Percentiles rank a stretch among this genome's conserved stretches.
Conservation (phyloP, 768 basidiomycete species). For the Xerocomellus intermedius region DNA sequence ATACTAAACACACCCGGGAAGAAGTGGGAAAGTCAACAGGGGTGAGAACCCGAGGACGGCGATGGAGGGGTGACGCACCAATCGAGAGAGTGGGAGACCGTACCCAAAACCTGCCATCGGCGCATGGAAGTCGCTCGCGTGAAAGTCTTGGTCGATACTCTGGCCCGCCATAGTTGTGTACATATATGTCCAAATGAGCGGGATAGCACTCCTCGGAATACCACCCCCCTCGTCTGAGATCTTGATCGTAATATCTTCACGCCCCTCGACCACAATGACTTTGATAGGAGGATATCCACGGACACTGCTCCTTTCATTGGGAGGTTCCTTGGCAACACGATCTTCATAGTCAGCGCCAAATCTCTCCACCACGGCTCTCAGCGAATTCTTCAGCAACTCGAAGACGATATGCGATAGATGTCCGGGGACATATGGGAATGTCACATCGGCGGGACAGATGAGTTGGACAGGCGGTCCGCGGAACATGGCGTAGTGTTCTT, state of each 20-base stretch:
- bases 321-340: conserved; percentile 9
- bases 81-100: conserved; percentile 85
- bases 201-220: conserved; percentile 81
- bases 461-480: conserved; percentile 95
- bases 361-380: conserved; percentile 93
- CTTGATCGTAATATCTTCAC: conserved; percentile 98
- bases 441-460: conserved; percentile 83
- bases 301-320: background rate
- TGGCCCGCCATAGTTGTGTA: conserved; percentile 82
- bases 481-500: conserved; percentile 96
- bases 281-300: conserved; percentile 29
- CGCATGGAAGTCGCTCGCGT: conserved; percentile 85
- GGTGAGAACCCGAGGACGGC: conserved; percentile 68
- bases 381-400: conserved; percentile 95
- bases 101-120: conserved; percentile 99
- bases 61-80: conserved; percentile 52
- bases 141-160: conserved; percentile 74
- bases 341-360: conserved; percentile 81
- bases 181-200: conserved; percentile 99
- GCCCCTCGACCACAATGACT: conserved; percentile 86
- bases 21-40: background rate
- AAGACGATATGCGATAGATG: conserved; percentile 97
- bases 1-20: conserved; percentile 49
- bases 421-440: conserved; percentile 93
- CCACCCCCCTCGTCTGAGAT: conserved; percentile 95